Evolutionary conservation across 306 rosid species (phyloP).

Genomic region (Vigna nakashimae): DNA sequence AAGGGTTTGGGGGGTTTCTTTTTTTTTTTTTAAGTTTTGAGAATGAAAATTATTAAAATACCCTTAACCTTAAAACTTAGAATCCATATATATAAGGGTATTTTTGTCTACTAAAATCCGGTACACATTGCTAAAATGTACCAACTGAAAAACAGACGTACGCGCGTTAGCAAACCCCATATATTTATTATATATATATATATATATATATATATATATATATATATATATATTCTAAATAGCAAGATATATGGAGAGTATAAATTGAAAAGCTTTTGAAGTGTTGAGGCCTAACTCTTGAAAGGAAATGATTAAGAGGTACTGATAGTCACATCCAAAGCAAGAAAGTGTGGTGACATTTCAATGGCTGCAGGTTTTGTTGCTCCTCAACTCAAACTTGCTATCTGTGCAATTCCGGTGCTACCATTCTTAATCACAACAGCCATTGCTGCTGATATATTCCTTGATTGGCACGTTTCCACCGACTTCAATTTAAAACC

Average conservation of each 20-base stretch:
- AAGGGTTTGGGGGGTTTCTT: too few relatives aligned
- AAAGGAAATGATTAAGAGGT: background rate
- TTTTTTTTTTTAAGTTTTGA: too few relatives aligned
- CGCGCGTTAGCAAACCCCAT: too few relatives aligned
- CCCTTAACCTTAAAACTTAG: too few relatives aligned
- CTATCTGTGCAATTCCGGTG: constrained; percentile 32
- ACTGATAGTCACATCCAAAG: constrained; percentile 1
- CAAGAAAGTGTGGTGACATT: background rate
- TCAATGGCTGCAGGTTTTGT: constrained; percentile 49
- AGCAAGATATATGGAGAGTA: background rate
- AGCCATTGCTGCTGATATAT: constrained; percentile 48
- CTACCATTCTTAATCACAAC: constrained; percentile 28
- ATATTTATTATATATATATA: too few relatives aligned
- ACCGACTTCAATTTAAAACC: constrained; percentile 46
- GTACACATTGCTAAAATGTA: too few relatives aligned
- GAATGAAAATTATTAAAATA: too few relatives aligned
- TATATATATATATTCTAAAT: too few relatives aligned
- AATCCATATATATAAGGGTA: too few relatives aligned
- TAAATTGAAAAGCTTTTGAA: constrained; percentile 28
- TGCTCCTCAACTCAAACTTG: constrained; percentile 14
- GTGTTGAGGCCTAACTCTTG: background rate
- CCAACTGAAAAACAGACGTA: too few relatives aligned
- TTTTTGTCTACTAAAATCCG: too few relatives aligned
- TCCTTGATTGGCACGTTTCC: constrained; percentile 66
- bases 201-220: too few relatives aligned